Conservation (phyloP, 2,329 filamentous ascomycete genomes). For the Geoglossum cookeanum region DNA sequence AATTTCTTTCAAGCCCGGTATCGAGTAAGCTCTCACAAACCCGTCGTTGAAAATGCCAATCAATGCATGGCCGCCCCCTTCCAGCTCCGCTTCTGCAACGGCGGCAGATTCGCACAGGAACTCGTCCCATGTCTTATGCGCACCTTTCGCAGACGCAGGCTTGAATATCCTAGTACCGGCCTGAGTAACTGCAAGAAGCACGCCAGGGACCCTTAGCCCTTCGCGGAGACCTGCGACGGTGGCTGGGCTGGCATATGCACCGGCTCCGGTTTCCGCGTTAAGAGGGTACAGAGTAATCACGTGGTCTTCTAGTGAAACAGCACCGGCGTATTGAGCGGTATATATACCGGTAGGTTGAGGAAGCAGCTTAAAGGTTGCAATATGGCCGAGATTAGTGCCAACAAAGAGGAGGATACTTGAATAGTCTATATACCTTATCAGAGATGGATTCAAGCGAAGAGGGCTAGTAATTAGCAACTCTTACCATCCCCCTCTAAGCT, state of each 20-base stretch:
- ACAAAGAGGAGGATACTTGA: slow-evolving; percentile 88
- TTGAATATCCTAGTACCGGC: slow-evolving; percentile 73
- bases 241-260: slow-evolving; percentile 55
- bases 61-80: slow-evolving; percentile 57
- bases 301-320: slow-evolving; percentile 41
- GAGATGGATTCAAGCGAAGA: background rate
- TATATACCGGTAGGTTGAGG: slow-evolving; percentile 53
- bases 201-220: slow-evolving; percentile 59
- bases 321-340: slow-evolving; percentile 50
- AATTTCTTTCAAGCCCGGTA: slow-evolving; percentile 80
- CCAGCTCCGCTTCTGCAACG: slow-evolving; percentile 43
- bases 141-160: slow-evolving; percentile 71
- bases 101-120: slow-evolving; percentile 63
- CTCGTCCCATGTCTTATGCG: slow-evolving; percentile 75
- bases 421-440: slow-evolving; percentile 37
- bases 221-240: slow-evolving; percentile 59
- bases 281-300: slow-evolving; percentile 67
- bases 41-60: slow-evolving; percentile 75
- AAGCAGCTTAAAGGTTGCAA: slow-evolving; percentile 79
- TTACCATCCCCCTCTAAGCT: slow-evolving; percentile 69
- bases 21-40: slow-evolving; percentile 57
- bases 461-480: slow-evolving; percentile 2
- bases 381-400: slow-evolving; percentile 65
- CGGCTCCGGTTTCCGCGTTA: slow-evolving; percentile 54
- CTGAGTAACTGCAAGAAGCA: slow-evolving; percentile 56